A percentile compares a stretch with the other conserved stretches of the same genome.
Evolutionary conservation across 495 filamentous ascomycete genomes (phyloP).

Genomic region (Aspergillus funiculosus): DNA sequence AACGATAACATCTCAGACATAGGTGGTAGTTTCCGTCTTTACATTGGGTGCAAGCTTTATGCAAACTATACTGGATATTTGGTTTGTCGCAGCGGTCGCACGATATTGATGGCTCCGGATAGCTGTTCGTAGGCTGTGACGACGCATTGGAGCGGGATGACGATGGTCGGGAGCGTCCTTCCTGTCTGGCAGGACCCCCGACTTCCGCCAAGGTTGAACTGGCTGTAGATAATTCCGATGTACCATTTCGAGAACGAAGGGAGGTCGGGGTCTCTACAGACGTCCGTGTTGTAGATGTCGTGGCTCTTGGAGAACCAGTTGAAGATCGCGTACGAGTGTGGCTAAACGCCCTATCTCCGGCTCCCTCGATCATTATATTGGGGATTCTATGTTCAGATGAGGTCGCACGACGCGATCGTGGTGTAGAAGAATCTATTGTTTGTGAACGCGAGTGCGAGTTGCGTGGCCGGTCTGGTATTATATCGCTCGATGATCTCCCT

Average conservation of each 20-base stretch:
- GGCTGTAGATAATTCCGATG: conserved; percentile 16
- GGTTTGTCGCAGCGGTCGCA: conserved; percentile 61
- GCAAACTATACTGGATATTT: conserved; percentile 73
- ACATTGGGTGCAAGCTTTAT: conserved; percentile 71
- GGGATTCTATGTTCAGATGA: conserved; percentile 36
- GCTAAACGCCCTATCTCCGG: conserved; percentile 24
- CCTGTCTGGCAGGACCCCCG: conserved; percentile 22
- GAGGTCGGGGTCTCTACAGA: conserved; percentile 11
- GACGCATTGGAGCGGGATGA: conserved; percentile 31
- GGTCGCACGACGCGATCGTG: conserved; percentile 32
- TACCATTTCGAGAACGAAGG: not conserved
- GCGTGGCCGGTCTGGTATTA: conserved; percentile 34
- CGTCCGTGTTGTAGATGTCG: conserved; percentile 11
- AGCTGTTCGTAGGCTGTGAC: conserved; percentile 28
- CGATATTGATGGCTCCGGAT: conserved; percentile 62
- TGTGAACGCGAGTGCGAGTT: conserved; percentile 25
- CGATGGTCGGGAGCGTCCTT: conserved; percentile 29
- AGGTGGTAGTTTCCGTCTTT: conserved; percentile 65
- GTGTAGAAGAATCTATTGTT: conserved; percentile 23
- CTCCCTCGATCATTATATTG: conserved; percentile 27
- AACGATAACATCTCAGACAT: conserved; percentile 71
- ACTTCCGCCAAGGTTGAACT: conserved; percentile 21
- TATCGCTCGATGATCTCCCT: conserved; percentile 38
- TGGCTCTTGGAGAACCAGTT: conserved; percentile 16
- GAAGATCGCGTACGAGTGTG: conserved; percentile 20